Evolutionary conservation across 202 grass and related monocot genomes (phyloP).

Genomic region (Setaria italica): DNA sequence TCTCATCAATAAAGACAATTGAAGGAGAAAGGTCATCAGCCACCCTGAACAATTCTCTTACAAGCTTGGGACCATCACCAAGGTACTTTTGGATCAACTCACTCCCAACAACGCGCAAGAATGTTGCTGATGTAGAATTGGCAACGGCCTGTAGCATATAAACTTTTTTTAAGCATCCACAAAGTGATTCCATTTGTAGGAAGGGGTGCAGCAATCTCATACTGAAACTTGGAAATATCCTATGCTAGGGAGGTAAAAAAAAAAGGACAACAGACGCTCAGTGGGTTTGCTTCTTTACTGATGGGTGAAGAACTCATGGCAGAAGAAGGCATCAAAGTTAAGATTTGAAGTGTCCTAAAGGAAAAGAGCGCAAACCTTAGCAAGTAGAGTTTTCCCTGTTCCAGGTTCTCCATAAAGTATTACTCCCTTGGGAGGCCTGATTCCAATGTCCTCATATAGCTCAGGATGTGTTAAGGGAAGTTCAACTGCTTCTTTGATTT

Average conservation of each 20-base stretch:
- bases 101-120: conserved; percentile 96
- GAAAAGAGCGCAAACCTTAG: conserved; percentile 60
- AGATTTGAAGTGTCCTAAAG: neutral
- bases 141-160: conserved; percentile 73
- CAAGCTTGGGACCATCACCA: conserved; percentile 94
- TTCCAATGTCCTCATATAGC: conserved; percentile 94
- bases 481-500: conserved; percentile 95
- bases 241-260: neutral
- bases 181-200: neutral
- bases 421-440: conserved; percentile 94
- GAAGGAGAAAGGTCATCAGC: conserved; percentile 98
- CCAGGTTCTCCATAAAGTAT: conserved; percentile 95
- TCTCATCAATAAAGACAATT: conserved; percentile 99
- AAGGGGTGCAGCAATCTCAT: neutral
- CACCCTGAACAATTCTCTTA: conserved; percentile 93
- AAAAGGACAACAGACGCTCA: neutral
- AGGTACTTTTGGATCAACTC: conserved; percentile 98
- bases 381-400: conserved; percentile 94
- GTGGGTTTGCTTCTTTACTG: conserved; percentile 12
- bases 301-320: neutral
- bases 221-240: neutral
- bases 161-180: neutral
- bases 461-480: conserved; percentile 94
- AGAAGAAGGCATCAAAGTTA: conserved; percentile 1
- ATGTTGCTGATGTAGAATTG: conserved; percentile 97